Conservation (phyloP, 495 filamentous ascomycete species). For the Lophium mytilinum region DNA sequence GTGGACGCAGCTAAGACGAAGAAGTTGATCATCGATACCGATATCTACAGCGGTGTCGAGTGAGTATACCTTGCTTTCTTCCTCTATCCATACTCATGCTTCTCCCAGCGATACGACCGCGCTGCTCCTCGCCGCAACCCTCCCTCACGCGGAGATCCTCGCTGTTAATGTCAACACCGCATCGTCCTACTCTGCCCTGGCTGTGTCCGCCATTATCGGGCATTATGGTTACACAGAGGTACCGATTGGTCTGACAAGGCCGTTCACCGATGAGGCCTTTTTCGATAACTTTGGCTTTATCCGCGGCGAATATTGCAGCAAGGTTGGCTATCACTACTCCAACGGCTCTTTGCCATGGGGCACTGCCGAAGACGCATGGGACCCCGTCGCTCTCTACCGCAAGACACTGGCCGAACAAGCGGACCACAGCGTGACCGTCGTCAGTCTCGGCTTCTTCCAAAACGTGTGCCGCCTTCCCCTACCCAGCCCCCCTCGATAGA, state of each 20-base stretch:
- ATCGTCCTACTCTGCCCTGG: constrained; percentile 37
- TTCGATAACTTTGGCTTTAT: constrained; percentile 34
- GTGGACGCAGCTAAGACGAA: too few species aligned
- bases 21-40: too few species aligned
- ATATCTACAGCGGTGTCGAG: too few species aligned
- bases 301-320: constrained; percentile 31
- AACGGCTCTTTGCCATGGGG: constrained; percentile 22
- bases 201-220: constrained; percentile 37
- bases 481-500: too few species aligned
- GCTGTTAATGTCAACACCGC: constrained; percentile 40
- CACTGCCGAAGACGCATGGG: constrained; percentile 34
- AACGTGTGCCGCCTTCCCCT: too few species aligned
- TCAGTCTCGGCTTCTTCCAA: constrained; percentile 30
- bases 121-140: constrained; percentile 10
- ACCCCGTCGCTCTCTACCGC: constrained; percentile 39
- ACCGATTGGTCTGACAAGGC: constrained; percentile 36
- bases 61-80: too few species aligned
- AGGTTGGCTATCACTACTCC: constrained; percentile 37
- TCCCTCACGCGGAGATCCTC: constrained; percentile 25
- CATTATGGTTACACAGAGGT: constrained; percentile 36
- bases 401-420: constrained; percentile 30
- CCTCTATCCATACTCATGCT: too few species aligned
- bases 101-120: constrained; percentile 10
- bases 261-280: constrained; percentile 37
- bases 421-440: constrained; percentile 37